A percentile compares a stretch with the other conserved stretches of the same genome.
These are phyloP conservation scores for Plasmodium cynomolgi DNA, from an alignment of 169 alveolate genomes.

Conservation along the genomic window DNA sequence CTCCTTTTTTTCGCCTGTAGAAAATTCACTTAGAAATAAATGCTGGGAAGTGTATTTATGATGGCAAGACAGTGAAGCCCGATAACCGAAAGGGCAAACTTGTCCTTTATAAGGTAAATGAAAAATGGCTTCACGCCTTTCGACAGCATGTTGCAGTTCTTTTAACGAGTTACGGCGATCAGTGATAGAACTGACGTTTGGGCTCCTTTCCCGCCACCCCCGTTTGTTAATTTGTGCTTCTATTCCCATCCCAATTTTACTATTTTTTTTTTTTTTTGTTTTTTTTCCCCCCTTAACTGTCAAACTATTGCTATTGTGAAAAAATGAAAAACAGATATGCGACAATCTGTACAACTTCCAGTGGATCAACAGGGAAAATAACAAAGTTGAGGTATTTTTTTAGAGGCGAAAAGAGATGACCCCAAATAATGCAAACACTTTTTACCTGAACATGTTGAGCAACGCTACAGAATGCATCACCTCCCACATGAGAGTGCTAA, in stretches of 20 bases:
- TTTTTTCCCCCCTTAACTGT: not conserved
- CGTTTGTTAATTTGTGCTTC: not conserved
- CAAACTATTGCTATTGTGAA: not conserved
- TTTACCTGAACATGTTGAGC: not conserved
- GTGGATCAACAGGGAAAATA: conserved; percentile 73
- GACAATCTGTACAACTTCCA: conserved; percentile 72
- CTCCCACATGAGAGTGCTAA: not conserved
- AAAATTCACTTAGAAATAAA: conserved; percentile 61
- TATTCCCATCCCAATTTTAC: not conserved
- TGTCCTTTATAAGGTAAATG: conserved; percentile 66
- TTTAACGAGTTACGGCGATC: not conserved
- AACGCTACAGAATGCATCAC: not conserved
- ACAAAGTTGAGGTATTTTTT: conserved; percentile 66
- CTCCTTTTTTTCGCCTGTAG: not conserved
- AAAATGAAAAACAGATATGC: conserved; percentile 32
- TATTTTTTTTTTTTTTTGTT: not conserved
- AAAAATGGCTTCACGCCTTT: not conserved
- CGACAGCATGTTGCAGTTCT: not conserved
- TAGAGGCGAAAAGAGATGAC: not conserved
- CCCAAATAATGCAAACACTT: not conserved
- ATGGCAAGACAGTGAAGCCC: conserved; percentile 67
- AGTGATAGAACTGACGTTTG: not conserved
- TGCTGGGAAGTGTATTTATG: conserved; percentile 75
- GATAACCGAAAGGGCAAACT: conserved; percentile 70
- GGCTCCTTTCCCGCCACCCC: not conserved